These are phyloP conservation scores for Ballota nigra DNA, from an alignment of 257 asterid species.

Conservation along the genomic window DNA sequence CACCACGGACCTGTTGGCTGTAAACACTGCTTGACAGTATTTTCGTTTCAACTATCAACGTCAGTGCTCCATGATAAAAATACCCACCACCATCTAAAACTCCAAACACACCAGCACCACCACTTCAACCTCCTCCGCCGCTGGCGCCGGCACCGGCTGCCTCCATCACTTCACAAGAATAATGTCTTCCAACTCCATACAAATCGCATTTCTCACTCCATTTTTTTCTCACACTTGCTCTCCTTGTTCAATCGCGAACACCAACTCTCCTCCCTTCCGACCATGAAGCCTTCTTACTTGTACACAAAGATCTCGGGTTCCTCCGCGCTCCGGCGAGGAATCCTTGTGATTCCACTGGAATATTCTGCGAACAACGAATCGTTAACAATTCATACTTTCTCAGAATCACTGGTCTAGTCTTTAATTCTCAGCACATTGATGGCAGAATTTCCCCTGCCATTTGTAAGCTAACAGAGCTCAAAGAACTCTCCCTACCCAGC, in stretches of 20 bases:
- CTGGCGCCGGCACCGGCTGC: conserved; percentile 8
- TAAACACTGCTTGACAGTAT: no score
- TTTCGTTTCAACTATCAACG: background rate
- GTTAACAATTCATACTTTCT: conserved; percentile 41
- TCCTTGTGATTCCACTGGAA: conserved; percentile 58
- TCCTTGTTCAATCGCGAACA: conserved; percentile 43
- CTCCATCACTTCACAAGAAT: background rate
- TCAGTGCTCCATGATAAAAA: background rate
- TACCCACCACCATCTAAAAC: background rate
- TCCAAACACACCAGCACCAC: conserved; percentile 23
- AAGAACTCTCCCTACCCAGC: conserved; percentile 48
- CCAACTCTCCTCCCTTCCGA: conserved; percentile 53
- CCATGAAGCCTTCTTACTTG: conserved; percentile 39
- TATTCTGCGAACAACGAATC: conserved; percentile 49
- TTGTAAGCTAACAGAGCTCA: conserved; percentile 65
- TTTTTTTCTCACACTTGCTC: conserved; percentile 28
- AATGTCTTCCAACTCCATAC: conserved; percentile 39
- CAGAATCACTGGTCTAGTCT: conserved; percentile 54
- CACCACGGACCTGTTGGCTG: no score
- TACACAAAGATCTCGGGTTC: conserved; percentile 48
- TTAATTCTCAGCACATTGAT: conserved; percentile 39
- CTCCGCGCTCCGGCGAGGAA: conserved; percentile 21
- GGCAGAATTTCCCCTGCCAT: conserved; percentile 68
- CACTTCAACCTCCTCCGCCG: background rate
- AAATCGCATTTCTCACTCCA: conserved; percentile 33